A percentile compares a stretch with the other conserved stretches of the same genome.
Evolutionary conservation across 208 protist species (phyloP).

Genomic region (Strigomonas culicis): DNA sequence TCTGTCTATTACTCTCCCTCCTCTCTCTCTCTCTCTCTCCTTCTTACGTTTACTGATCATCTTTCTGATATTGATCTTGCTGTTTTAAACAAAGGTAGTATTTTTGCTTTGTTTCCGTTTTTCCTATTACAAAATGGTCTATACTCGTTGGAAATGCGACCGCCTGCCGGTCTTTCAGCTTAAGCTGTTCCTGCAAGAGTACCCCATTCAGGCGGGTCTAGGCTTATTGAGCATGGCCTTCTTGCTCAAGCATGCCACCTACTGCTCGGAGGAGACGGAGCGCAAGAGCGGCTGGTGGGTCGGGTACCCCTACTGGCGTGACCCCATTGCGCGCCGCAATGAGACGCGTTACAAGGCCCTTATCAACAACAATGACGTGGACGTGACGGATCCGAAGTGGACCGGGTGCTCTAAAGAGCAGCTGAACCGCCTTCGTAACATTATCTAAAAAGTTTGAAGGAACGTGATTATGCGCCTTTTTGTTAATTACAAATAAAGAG

Average conservation of each 20-base stretch:
- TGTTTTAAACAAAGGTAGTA: slow-evolving; percentile 1
- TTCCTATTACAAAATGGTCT: slow-evolving; percentile 62
- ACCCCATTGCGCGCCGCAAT: slow-evolving; percentile 87
- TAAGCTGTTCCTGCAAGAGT: slow-evolving; percentile 89
- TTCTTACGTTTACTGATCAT: background rate
- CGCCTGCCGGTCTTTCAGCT: slow-evolving; percentile 76
- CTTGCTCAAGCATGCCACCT: slow-evolving; percentile 78
- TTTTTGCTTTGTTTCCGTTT: slow-evolving; percentile 8
- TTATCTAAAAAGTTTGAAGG: slow-evolving; percentile 34
- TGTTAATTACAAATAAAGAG: background rate
- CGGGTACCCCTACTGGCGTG: slow-evolving; percentile 91
- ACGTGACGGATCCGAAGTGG: slow-evolving; percentile 89
- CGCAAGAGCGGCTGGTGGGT: slow-evolving; percentile 83
- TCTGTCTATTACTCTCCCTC: too few species aligned
- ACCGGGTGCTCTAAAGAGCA: slow-evolving; percentile 82
- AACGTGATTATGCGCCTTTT: background rate
- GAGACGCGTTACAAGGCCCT: slow-evolving; percentile 83
- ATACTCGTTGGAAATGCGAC: slow-evolving; percentile 92
- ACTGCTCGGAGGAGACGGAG: slow-evolving; percentile 90
- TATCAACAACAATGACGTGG: slow-evolving; percentile 86
- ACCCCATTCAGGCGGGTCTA: slow-evolving; percentile 62
- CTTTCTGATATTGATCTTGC: slow-evolving; percentile 13
- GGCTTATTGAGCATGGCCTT: slow-evolving; percentile 72
- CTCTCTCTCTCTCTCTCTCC: background rate
- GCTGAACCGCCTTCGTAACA: slow-evolving; percentile 54